Percentiles rank a stretch among this genome's conserved stretches.
Conservation (phyloP, 139 green algal species). For the Tetradesmus lagerheimii region DNA sequence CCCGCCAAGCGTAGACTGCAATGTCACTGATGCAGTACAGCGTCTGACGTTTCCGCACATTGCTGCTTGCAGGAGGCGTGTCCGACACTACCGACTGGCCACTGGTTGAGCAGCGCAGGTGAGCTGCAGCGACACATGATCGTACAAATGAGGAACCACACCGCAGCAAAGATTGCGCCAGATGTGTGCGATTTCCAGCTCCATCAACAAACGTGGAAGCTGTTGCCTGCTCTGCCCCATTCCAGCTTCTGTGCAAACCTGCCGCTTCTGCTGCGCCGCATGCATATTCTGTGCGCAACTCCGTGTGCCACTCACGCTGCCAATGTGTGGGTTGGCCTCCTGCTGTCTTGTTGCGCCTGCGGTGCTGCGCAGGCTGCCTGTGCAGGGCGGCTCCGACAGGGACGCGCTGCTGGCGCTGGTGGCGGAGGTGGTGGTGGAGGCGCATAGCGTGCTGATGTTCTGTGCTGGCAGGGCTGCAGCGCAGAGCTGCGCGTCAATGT, state of each 20-base stretch:
- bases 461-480: constrained; percentile 49
- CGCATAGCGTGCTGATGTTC: constrained; percentile 75
- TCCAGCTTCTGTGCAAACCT: too few relatives aligned
- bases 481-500: constrained; percentile 38
- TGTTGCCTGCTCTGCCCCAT: too few relatives aligned
- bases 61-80: background rate
- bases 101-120: constrained; percentile 13
- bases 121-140: background rate
- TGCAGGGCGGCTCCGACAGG: constrained; percentile 17
- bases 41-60: too few relatives aligned
- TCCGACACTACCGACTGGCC: background rate
- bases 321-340: too few relatives aligned
- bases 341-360: background rate
- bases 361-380: constrained; percentile 13
- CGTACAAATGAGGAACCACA: background rate
- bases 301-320: too few relatives aligned
- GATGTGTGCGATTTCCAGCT: too few relatives aligned
- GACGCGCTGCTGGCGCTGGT: constrained; percentile 54
- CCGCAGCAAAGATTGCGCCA: too few relatives aligned
- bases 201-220: too few relatives aligned
- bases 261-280: too few relatives aligned
- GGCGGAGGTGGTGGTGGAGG: constrained; percentile 58
- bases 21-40: too few relatives aligned
- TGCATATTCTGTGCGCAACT: too few relatives aligned
- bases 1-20: too few relatives aligned